These are phyloP conservation scores for Sarocladiaceae sp. DNA, from an alignment of 2,329 filamentous ascomycete genomes.

Conservation along the genomic window DNA sequence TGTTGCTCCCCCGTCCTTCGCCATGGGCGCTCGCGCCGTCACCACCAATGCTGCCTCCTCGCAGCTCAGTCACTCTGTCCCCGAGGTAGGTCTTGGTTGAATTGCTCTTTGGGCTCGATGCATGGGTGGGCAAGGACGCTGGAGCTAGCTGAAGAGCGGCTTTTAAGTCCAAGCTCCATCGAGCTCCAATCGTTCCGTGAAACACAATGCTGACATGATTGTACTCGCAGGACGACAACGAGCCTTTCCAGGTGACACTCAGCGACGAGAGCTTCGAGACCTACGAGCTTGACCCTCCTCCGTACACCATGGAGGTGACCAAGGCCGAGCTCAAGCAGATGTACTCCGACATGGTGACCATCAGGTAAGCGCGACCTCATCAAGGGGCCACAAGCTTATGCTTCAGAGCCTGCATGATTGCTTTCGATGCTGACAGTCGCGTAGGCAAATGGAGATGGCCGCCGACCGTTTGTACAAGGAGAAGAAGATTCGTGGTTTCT, in stretches of 20 bases:
- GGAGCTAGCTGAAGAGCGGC: not conserved
- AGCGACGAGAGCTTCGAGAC: slow-evolving; percentile 99
- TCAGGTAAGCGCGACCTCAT: slow-evolving; percentile 58
- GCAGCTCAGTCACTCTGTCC: slow-evolving; percentile 71
- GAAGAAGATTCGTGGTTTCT: slow-evolving; percentile 99
- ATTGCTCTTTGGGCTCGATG: not conserved
- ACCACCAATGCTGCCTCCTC: slow-evolving; percentile 93
- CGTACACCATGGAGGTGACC: slow-evolving; percentile 86
- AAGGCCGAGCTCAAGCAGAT: slow-evolving; percentile 99
- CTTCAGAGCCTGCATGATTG: not conserved
- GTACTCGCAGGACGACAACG: slow-evolving; percentile 70
- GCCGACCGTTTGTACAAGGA: slow-evolving; percentile 99
- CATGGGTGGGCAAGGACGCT: too few species aligned
- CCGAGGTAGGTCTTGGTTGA: slow-evolving; percentile 32
- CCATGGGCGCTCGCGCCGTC: slow-evolving; percentile 62
- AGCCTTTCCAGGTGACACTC: slow-evolving; percentile 85
- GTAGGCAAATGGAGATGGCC: slow-evolving; percentile 98
- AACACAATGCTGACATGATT: slow-evolving; percentile 13
- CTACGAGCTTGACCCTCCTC: slow-evolving; percentile 93
- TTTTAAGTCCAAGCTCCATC: too few species aligned
- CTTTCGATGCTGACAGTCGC: slow-evolving; percentile 22
- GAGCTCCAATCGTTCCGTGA: not conserved
- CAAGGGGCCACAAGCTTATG: not conserved
- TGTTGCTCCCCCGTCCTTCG: slow-evolving; percentile 30
- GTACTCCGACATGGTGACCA: slow-evolving; percentile 95